phyloP scores from a whole-genome alignment of 2,329 filamentous ascomycete genomes.

The Arachnomyces sp. region DNA sequence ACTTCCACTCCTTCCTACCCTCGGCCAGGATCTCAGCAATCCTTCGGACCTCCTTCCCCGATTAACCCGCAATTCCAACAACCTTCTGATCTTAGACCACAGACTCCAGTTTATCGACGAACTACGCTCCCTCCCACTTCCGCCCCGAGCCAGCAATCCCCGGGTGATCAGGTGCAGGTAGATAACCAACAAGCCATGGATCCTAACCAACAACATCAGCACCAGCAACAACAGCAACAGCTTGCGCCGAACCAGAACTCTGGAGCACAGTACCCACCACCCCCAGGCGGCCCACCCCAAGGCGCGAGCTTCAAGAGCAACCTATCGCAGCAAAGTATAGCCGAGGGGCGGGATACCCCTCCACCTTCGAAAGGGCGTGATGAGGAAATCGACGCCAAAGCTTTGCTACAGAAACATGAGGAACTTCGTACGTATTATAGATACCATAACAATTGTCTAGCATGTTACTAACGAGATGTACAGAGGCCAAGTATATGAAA shows the following conservation, averaged over 20 bases:
- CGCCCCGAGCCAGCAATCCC: constrained; percentile 7
- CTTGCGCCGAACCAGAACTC: constrained; percentile 3
- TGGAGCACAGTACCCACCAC: constrained; percentile 8
- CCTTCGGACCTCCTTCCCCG: constrained; percentile 29
- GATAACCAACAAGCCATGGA: constrained; percentile 10
- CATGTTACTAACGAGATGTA: constrained; percentile 6
- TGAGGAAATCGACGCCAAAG: constrained; percentile 38
- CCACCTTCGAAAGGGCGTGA: constrained; percentile 33
- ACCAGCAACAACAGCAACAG: constrained; percentile 4
- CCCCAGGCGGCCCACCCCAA: constrained; percentile 15
- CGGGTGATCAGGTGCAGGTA: background rate
- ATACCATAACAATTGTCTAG: background rate
- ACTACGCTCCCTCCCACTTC: constrained; percentile 6
- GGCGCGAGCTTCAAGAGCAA: constrained; percentile 21
- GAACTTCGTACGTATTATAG: constrained; percentile 35
- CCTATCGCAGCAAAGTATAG: constrained; percentile 20
- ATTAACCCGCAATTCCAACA: constrained; percentile 13
- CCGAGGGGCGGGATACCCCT: constrained; percentile 42
- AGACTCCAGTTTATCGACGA: constrained; percentile 12
- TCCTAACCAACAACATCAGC: constrained; percentile 14
- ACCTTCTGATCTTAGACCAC: background rate
- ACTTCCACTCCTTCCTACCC: constrained; percentile 15
- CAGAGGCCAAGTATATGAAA: constrained; percentile 93
- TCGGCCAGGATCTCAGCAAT: constrained; percentile 28
- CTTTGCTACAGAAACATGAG: constrained; percentile 37